These are phyloP conservation scores for Penicillium sp. DNA, from an alignment of 2,329 filamentous ascomycete genomes.

Conservation along the genomic window DNA sequence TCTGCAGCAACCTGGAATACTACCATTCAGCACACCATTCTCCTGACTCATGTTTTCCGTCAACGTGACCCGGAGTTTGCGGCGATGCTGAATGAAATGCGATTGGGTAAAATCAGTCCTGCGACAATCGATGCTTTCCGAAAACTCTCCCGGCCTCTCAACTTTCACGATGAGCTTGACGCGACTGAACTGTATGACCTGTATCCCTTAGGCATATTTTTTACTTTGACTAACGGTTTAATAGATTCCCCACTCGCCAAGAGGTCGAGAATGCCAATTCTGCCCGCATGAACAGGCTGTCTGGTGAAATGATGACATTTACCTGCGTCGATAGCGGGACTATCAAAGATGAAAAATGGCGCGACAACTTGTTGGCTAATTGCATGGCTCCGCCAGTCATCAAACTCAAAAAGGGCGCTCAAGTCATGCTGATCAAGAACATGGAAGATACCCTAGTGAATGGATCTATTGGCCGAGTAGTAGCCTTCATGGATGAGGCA, in stretches of 20 bases:
- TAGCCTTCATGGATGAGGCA: constrained; percentile 72
- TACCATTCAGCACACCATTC: constrained; percentile 92
- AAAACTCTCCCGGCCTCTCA: constrained; percentile 67
- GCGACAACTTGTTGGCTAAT: constrained; percentile 77
- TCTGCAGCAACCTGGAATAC: constrained; percentile 90
- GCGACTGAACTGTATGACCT: constrained; percentile 74
- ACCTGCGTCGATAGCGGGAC: constrained; percentile 73
- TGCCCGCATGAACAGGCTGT: constrained; percentile 68
- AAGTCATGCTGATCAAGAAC: constrained; percentile 99
- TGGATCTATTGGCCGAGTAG: constrained; percentile 84
- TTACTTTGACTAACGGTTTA: constrained; percentile 20
- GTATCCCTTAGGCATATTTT: neutral
- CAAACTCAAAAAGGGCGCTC: constrained; percentile 83
- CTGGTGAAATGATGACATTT: constrained; percentile 67
- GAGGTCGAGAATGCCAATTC: constrained; percentile 90
- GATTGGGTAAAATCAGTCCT: constrained; percentile 77
- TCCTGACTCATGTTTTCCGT: constrained; percentile 92
- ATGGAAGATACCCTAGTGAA: constrained; percentile 93
- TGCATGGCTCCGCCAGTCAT: constrained; percentile 89
- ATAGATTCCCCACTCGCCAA: constrained; percentile 77
- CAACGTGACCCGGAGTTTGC: constrained; percentile 91
- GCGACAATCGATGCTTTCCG: constrained; percentile 76
- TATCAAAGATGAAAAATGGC: constrained; percentile 63
- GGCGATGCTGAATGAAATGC: constrained; percentile 96
- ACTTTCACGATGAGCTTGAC: constrained; percentile 71